Percentiles rank a stretch among this genome's conserved stretches.
Conservation (phyloP, 169 alveolate genomes). For the Plasmodium yoelii region DNA sequence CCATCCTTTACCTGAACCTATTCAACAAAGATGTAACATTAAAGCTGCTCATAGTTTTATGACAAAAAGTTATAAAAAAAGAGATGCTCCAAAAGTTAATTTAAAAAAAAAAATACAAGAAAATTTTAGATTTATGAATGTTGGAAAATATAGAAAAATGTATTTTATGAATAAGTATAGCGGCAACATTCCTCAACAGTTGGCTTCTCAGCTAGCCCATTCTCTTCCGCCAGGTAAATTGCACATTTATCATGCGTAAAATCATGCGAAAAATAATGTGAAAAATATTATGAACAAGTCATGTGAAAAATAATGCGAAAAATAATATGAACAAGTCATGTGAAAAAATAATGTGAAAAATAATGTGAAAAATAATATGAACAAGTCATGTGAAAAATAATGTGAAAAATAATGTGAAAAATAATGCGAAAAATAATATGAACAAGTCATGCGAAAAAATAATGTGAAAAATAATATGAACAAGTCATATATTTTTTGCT, state of each 20-base stretch:
- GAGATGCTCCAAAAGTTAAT: constrained; percentile 65
- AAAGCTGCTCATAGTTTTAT: constrained; percentile 87
- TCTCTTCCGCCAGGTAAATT: constrained; percentile 17
- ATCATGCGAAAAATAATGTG: too few relatives aligned
- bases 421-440: too few relatives aligned
- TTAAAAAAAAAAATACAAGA: constrained; percentile 21
- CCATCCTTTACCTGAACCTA: constrained; percentile 76
- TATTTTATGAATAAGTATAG: constrained; percentile 11
- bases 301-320: too few relatives aligned
- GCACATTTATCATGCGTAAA: too few relatives aligned
- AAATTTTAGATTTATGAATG: constrained; percentile 62
- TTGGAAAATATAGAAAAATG: constrained; percentile 50
- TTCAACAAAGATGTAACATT: constrained; percentile 79
- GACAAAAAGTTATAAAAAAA: constrained; percentile 84
- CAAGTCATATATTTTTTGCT: too few relatives aligned
- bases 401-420: too few relatives aligned
- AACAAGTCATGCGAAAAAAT: too few relatives aligned
- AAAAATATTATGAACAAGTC: background rate
- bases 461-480: too few relatives aligned
- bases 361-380: too few relatives aligned
- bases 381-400: too few relatives aligned
- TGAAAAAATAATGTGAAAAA: too few relatives aligned
- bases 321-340: too few relatives aligned
- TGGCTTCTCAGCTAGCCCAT: background rate
- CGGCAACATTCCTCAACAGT: constrained; percentile 2